Evolutionary conservation across 495 filamentous ascomycete species (phyloP).

Genomic region (Podospora appendiculata): DNA sequence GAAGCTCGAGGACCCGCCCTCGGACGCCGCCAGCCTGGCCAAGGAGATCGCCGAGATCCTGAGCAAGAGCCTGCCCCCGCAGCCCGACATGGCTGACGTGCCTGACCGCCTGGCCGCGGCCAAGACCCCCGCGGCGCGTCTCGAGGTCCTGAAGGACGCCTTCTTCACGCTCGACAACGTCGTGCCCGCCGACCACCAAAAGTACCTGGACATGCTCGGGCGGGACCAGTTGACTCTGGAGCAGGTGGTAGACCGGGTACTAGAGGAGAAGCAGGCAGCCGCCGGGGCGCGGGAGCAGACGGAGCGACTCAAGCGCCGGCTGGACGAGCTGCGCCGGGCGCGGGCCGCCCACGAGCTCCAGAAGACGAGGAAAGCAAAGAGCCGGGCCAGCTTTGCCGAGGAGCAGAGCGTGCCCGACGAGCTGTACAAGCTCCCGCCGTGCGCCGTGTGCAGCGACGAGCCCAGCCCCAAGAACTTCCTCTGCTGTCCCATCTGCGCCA

Average conservation of each 20-base stretch:
- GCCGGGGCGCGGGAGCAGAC: conserved; percentile 25
- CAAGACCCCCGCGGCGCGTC: conserved; percentile 1
- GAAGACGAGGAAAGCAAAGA: conserved; percentile 27
- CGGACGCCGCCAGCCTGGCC: conserved; percentile 6
- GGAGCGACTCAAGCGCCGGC: conserved; percentile 24
- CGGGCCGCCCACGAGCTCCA: conserved; percentile 33
- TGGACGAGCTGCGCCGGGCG: conserved; percentile 36
- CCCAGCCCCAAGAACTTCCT: conserved; percentile 20
- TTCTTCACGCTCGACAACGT: conserved; percentile 24
- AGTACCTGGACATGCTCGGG: conserved; percentile 33
- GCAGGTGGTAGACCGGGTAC: conserved; percentile 27
- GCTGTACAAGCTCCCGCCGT: conserved; percentile 27
- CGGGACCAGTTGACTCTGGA: conserved; percentile 23
- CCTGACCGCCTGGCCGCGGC: conserved; percentile 17
- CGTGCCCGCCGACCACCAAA: conserved; percentile 17
- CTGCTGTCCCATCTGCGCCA: conserved; percentile 33
- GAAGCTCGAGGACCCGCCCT: conserved; percentile 15
- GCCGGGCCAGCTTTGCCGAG: conserved; percentile 12
- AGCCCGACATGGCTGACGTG: conserved; percentile 3
- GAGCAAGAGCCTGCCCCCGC: background rate
- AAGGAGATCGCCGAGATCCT: conserved; percentile 18
- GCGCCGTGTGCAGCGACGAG: conserved; percentile 27
- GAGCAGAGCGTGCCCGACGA: conserved; percentile 17
- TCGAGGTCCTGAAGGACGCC: conserved; percentile 23
- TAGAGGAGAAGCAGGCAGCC: conserved; percentile 27